A percentile compares a stretch with the other conserved stretches of the same genome.
phyloP scores from a whole-genome alignment of 306 rosid species.

The Quercus robur region DNA sequence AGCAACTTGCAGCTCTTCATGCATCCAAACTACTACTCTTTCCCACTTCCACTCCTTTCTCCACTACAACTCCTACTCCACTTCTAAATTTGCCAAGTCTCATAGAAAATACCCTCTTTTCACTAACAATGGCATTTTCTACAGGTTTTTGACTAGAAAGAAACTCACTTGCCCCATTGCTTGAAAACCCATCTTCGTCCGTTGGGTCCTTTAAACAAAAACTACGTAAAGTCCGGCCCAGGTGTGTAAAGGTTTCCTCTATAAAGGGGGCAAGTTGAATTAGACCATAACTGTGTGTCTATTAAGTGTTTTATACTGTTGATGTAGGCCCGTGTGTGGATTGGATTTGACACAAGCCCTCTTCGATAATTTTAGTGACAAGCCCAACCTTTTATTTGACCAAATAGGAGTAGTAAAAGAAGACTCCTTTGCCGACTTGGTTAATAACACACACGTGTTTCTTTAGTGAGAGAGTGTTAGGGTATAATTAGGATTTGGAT shows the following conservation, averaged over 20 bases:
- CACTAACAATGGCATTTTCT: slow-evolving; percentile 53
- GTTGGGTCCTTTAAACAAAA: slow-evolving; percentile 45
- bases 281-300: slow-evolving; percentile 80
- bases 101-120: slow-evolving; percentile 70
- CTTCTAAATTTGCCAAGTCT: slow-evolving; percentile 78
- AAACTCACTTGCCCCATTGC: slow-evolving; percentile 31
- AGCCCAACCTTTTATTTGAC: too few species aligned
- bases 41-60: slow-evolving; percentile 31
- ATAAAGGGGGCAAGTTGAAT: slow-evolving; percentile 90
- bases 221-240: slow-evolving; percentile 55
- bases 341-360: too few species aligned
- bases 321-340: too few species aligned
- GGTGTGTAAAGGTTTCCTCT: slow-evolving; percentile 62
- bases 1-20: slow-evolving; percentile 79
- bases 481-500: too few species aligned
- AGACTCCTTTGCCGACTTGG: too few species aligned
- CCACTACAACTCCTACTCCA: slow-evolving; percentile 32
- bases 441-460: too few species aligned
- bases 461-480: too few species aligned
- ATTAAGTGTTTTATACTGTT: slow-evolving; percentile 6
- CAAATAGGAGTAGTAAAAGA: too few species aligned
- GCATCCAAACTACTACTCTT: slow-evolving; percentile 63
- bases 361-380: too few species aligned
- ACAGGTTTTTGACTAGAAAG: slow-evolving; percentile 36
- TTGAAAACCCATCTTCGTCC: slow-evolving; percentile 51